These are phyloP conservation scores for Podospora comata DNA, from an alignment of 495 filamentous ascomycete species.

Conservation along the genomic window DNA sequence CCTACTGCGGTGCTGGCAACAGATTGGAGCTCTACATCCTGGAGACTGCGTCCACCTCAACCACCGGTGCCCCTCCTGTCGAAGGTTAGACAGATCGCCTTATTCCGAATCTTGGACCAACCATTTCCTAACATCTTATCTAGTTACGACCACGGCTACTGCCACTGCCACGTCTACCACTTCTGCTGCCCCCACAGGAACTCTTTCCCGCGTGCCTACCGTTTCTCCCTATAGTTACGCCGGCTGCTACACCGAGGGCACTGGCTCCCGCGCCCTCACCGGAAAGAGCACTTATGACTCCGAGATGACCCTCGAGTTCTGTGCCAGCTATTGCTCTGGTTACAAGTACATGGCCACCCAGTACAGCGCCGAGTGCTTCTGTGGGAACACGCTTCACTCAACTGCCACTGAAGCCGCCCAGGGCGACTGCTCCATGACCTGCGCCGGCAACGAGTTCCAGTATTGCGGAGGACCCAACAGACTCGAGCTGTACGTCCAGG, in stretches of 20 bases:
- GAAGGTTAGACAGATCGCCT: slow-evolving; percentile 15
- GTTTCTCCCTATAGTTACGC: slow-evolving; percentile 40
- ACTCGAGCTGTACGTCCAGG: slow-evolving; percentile 37
- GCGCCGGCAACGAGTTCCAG: slow-evolving; percentile 39
- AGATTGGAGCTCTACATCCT: slow-evolving; percentile 41
- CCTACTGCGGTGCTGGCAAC: slow-evolving; percentile 46
- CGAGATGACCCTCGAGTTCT: slow-evolving; percentile 47
- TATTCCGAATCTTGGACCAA: not conserved
- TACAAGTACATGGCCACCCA: slow-evolving; percentile 48
- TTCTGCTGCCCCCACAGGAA: slow-evolving; percentile 30
- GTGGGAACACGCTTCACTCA: slow-evolving; percentile 37
- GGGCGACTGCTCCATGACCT: slow-evolving; percentile 41
- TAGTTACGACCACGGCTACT: not conserved
- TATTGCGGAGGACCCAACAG: slow-evolving; percentile 43
- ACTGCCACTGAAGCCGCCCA: slow-evolving; percentile 27
- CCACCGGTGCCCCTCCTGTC: not conserved
- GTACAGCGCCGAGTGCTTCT: slow-evolving; percentile 50
- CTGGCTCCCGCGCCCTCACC: slow-evolving; percentile 35
- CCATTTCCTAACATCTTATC: not conserved
- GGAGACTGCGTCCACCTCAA: slow-evolving; percentile 6
- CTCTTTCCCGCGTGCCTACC: slow-evolving; percentile 29
- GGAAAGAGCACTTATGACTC: slow-evolving; percentile 32
- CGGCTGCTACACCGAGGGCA: slow-evolving; percentile 49
- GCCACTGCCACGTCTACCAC: slow-evolving; percentile 12
- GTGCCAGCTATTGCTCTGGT: slow-evolving; percentile 43